A percentile compares a stretch with the other conserved stretches of the same genome.
phyloP scores from a whole-genome alignment of 768 basidiomycete genomes.

The Lactarius sanguifluus region DNA sequence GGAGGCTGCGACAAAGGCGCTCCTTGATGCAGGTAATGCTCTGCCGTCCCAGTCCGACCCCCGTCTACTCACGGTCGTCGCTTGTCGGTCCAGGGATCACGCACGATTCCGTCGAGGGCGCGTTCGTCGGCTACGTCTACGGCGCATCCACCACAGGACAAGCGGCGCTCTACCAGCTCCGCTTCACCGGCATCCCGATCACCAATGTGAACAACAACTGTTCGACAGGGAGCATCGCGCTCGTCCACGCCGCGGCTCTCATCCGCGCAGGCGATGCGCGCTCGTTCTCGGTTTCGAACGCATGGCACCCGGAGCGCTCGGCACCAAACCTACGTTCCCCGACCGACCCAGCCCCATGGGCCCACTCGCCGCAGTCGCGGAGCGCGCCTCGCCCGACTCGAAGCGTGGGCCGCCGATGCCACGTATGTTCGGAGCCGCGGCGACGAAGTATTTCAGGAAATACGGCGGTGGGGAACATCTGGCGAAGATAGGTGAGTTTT shows the following conservation, averaged over 20 bases:
- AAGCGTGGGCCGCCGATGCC: constrained; percentile 72
- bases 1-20: constrained; percentile 83
- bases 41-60: neutral
- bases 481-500: constrained; percentile 67
- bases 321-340: constrained; percentile 53
- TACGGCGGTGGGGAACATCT: constrained; percentile 69
- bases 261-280: constrained; percentile 68
- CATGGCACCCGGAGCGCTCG: constrained; percentile 74
- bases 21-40: constrained; percentile 72
- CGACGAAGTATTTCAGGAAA: constrained; percentile 73
- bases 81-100: constrained; percentile 57
- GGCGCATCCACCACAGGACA: constrained; percentile 80
- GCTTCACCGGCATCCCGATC: constrained; percentile 80
- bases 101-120: constrained; percentile 72
- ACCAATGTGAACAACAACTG: constrained; percentile 89
- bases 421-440: constrained; percentile 70
- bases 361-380: constrained; percentile 48
- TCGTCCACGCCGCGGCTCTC: constrained; percentile 69
- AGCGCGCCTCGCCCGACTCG: constrained; percentile 52
- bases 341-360: constrained; percentile 49
- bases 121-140: constrained; percentile 76
- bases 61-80: neutral
- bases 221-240: constrained; percentile 76
- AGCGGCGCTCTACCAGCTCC: constrained; percentile 79
- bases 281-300: constrained; percentile 87